Percentiles rank a stretch among this genome's conserved stretches.
Conservation (phyloP, 176 grass and related monocot species). For the Cenchrus americanus region DNA sequence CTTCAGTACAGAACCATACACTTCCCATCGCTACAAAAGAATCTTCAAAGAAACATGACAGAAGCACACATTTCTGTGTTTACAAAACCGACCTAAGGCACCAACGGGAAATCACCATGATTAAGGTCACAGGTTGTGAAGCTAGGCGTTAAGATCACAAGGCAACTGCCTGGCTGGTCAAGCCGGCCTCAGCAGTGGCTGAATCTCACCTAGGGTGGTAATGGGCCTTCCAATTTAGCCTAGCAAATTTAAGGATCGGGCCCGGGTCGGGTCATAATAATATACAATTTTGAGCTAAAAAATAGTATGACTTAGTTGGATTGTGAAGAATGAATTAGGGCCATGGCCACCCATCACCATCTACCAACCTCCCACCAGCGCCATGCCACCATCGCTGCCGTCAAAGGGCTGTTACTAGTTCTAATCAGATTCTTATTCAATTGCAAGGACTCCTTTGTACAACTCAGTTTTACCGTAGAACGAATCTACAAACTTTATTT, state of each 20-base stretch:
- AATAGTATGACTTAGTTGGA: too few species aligned
- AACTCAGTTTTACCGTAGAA: neutral
- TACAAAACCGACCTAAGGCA: neutral
- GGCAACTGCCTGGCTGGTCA: neutral
- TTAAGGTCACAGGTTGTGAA: neutral
- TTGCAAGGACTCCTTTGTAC: neutral
- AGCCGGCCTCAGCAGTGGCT: neutral
- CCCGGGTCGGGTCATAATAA: too few species aligned
- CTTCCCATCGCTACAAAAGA: neutral
- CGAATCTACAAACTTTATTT: neutral
- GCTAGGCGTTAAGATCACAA: neutral
- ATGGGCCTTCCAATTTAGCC: too few species aligned
- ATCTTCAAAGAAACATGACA: neutral
- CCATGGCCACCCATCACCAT: neutral
- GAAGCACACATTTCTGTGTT: neutral
- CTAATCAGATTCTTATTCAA: neutral
- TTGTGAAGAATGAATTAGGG: too few species aligned
- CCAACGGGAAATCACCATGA: too few species aligned
- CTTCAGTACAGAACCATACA: neutral
- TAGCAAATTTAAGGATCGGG: too few species aligned
- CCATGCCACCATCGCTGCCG: neutral
- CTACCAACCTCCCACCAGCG: neutral
- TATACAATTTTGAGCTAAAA: too few species aligned
- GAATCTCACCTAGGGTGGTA: neutral
- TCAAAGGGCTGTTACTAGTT: neutral